Evolutionary conservation across 2,329 filamentous ascomycete species (phyloP).

Genomic region (Peltaster fructicola): DNA sequence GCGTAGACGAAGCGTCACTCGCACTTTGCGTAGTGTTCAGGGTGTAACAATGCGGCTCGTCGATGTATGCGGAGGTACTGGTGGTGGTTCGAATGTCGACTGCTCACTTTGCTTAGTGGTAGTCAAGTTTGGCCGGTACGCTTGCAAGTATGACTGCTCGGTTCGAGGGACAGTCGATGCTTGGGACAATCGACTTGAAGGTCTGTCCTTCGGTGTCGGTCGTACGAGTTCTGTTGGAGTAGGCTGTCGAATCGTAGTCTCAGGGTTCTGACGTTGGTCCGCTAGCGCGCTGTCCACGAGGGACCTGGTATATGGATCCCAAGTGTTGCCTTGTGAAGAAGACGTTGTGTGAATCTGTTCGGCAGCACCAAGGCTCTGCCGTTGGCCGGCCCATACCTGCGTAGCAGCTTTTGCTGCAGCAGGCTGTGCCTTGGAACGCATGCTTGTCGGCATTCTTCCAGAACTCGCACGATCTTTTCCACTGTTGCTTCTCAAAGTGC

Average conservation of each 20-base stretch:
- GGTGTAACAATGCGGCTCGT: slow-evolving; percentile 2
- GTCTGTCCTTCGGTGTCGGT: slow-evolving; percentile 1
- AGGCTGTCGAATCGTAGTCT: slow-evolving; percentile 1
- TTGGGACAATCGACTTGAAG: too few relatives aligned
- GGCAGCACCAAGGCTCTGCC: slow-evolving; percentile 7
- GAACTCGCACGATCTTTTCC: slow-evolving; percentile 21
- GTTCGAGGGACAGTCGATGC: too few relatives aligned
- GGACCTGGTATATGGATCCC: slow-evolving; percentile 19
- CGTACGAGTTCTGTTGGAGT: not conserved
- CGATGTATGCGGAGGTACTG: slow-evolving; percentile 1
- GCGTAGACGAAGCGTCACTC: too few relatives aligned
- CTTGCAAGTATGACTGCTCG: not conserved
- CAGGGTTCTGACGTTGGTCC: slow-evolving; percentile 1
- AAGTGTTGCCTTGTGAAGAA: slow-evolving; percentile 5
- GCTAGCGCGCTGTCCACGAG: slow-evolving; percentile 11
- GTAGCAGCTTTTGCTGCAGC: slow-evolving; percentile 45
- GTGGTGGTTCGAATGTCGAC: slow-evolving; percentile 7
- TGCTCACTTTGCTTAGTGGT: slow-evolving; percentile 4
- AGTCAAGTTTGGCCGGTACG: not conserved
- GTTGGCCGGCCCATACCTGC: slow-evolving; percentile 36
- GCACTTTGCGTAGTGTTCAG: slow-evolving; percentile 5
- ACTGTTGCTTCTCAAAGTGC: slow-evolving; percentile 14
- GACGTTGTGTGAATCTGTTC: slow-evolving; percentile 3
- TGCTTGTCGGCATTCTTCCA: slow-evolving; percentile 26
- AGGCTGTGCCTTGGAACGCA: slow-evolving; percentile 29